Evolutionary conservation across 2,329 filamentous ascomycete genomes (phyloP).

Genomic region (Fusarium xylarioides): DNA sequence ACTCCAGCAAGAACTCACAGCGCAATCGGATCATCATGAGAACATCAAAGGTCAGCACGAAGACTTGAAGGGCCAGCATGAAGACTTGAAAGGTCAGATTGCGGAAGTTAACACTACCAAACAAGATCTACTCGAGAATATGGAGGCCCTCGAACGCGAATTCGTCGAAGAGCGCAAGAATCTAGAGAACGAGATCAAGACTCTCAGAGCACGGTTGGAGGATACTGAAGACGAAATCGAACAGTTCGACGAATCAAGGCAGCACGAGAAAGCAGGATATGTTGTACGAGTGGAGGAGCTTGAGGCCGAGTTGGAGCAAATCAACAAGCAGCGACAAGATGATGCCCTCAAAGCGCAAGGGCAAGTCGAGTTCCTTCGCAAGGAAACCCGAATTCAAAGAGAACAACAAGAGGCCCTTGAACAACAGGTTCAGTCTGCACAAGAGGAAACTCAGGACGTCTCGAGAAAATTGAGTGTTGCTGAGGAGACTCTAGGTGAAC

Average conservation of each 20-base stretch:
- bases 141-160: slow-evolving; percentile 90
- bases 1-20: slow-evolving; percentile 75
- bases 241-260: slow-evolving; percentile 80
- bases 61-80: slow-evolving; percentile 62
- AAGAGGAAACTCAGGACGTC: slow-evolving; percentile 63
- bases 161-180: slow-evolving; percentile 86
- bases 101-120: slow-evolving; percentile 93
- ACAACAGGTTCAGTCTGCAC: slow-evolving; percentile 62
- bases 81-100: slow-evolving; percentile 72
- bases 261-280: slow-evolving; percentile 78
- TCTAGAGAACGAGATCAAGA: slow-evolving; percentile 81
- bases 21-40: slow-evolving; percentile 64
- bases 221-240: slow-evolving; percentile 94
- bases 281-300: slow-evolving; percentile 75
- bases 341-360: slow-evolving; percentile 67
- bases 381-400: slow-evolving; percentile 66
- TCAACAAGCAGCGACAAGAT: slow-evolving; percentile 66
- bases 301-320: slow-evolving; percentile 74
- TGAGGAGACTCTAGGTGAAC: slow-evolving; percentile 61
- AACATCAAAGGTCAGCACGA: slow-evolving; percentile 67
- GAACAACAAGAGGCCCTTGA: slow-evolving; percentile 69
- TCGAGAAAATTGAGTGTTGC: slow-evolving; percentile 60
- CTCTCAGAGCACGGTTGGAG: slow-evolving; percentile 79
- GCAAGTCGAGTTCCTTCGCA: slow-evolving; percentile 69
- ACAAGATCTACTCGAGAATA: slow-evolving; percentile 91